Evolutionary conservation across 257 asterid genomes (phyloP), one percentile per base, ranked within the genome.

Genomic region (Capsicum pubescens): DNA sequence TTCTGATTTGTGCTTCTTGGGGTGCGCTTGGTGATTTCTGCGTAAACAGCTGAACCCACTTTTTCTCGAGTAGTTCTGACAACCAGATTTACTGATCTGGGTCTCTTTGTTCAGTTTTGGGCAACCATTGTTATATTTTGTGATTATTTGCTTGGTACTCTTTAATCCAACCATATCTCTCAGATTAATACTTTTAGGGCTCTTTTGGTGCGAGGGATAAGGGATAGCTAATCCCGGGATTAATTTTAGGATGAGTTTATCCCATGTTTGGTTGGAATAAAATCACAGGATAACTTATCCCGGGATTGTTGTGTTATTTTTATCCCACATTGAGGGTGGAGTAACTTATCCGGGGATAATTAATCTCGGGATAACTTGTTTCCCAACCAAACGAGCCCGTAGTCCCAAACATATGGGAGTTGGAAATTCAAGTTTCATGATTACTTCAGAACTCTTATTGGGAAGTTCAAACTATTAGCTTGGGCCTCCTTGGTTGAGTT

Each of bases 81-180:
- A 13, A 67, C 21, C 74, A 67, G 52, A 67, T 67, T 36, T 36
- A 67, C 50, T 3, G 74, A 67, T 44, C 74, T 14, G 3, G 21
- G 19, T 19, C 50, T 36, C 35, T 32, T 36, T 36, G 17, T 67
- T 44, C 74, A 67, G 21, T 67, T 67, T 67, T 3, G 74, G 74
- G 74, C 50, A 67, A 14, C 74, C 74, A 0, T 19, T 3, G 19
- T 66, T 13, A 13, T 66, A 66, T 14, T 66, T 32, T 66, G 72
- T 0, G 48, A 13, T 66, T 66, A 66, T 13, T 66, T 66, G 72
- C 48, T 6, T 35, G 35, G 19, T 32, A 13, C 72, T 66, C 50
- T 67, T 67, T 48, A 67, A 67, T 35, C 50, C 48, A 67, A 67
- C 15, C 50, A 32, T 67, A 12, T 67, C 74, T 67, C 74, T 67